Evolutionary conservation across 306 rosid species (phyloP), one percentile per base, ranked within the genome.

Genomic region (Pyrus betulifolia): DNA sequence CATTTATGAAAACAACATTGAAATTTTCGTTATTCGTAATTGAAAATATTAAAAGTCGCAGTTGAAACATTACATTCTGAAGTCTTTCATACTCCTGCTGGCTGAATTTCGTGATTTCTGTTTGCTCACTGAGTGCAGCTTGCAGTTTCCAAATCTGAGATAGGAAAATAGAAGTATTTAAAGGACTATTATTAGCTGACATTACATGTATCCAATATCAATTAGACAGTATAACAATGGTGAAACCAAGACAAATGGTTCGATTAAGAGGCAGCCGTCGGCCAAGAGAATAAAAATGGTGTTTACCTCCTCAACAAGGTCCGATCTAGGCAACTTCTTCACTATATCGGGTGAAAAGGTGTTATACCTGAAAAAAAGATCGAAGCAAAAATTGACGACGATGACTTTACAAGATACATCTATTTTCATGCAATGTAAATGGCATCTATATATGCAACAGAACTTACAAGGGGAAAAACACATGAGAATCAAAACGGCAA

Each of bases 81-180:
- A 93, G 97, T 78, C 89, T 89, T 83, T 93, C 98, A 30, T 78
- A 87, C 80, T 89, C 98, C 86, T 89, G 93, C 79, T 88, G 91
- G 80, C 96, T 91, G 55, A 30, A 80, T 55, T 85, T 91, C 6
- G 96, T 93, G 82, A 92, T 78, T 85, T 92, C 91, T 62, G 97
- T 83, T 83, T 93, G 98, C 84, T 91, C 93, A 74, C 93, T 84
- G 30, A 93, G 84, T 71, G 97, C 97, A 83, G 93, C 92, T 83
- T 93, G 97, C 78, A 93, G 85, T 87, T 87, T 91, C 97, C 97
- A 91, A 76, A 93, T 87, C 98, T 93, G 84, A n/a, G 51, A 71
- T 65, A 51, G 45, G 55, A 75, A 76, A 76, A 77, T 14, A 57
- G 54, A 14, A 51, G 79, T 45, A 79, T 27, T 35, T 51, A 69